Conservation (phyloP, 768 basidiomycete genomes). For the Omphalotus guepiniiformis region DNA sequence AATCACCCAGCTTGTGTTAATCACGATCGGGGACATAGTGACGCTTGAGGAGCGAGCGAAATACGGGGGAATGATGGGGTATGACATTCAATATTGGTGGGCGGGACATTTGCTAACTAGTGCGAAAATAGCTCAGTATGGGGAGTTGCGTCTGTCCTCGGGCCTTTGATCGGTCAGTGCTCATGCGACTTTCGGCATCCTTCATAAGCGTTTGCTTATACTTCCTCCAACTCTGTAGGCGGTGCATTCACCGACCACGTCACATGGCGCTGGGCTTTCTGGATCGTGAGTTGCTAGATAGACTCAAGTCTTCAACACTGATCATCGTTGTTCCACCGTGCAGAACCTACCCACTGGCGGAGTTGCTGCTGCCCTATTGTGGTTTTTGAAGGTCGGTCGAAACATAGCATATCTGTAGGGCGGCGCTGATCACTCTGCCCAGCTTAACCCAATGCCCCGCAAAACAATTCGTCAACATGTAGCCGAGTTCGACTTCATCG, state of each 20-base stretch:
- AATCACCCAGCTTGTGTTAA: slow-evolving; percentile 67
- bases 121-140: neutral
- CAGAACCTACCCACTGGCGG: slow-evolving; percentile 59
- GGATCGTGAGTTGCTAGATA: slow-evolving; percentile 28
- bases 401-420: no score
- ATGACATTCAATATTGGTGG: neutral
- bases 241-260: slow-evolving; percentile 61
- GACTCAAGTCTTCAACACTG: slow-evolving; percentile 1
- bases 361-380: slow-evolving; percentile 59
- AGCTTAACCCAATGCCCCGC: slow-evolving; percentile 64
- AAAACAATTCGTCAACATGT: slow-evolving; percentile 53
- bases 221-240: slow-evolving; percentile 31
- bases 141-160: slow-evolving; percentile 32
- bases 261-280: slow-evolving; percentile 80
- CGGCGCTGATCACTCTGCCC: no score
- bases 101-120: neutral
- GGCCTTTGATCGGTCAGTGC: slow-evolving; percentile 70
- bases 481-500: slow-evolving; percentile 66
- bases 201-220: neutral
- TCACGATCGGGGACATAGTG: slow-evolving; percentile 80
- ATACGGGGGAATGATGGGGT: slow-evolving; percentile 63
- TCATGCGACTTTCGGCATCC: slow-evolving; percentile 60
- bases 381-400: slow-evolving; percentile 76
- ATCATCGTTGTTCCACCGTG: slow-evolving; percentile 31
- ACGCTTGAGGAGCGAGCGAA: slow-evolving; percentile 79